These are phyloP conservation scores for Myxozyma kluyveri DNA, from an alignment of 805 yeast species.

Conservation along the genomic window DNA sequence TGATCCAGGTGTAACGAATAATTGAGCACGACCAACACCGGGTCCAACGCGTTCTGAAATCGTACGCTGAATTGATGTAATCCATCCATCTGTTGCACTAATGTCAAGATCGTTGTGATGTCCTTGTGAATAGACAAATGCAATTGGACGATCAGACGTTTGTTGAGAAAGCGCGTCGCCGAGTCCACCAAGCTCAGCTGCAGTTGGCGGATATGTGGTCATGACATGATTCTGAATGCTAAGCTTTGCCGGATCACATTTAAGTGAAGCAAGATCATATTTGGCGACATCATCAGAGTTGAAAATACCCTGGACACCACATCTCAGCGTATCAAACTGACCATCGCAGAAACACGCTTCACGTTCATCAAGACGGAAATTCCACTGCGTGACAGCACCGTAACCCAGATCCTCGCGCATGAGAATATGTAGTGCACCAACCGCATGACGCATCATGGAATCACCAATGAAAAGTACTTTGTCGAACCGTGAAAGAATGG, in stretches of 20 bases:
- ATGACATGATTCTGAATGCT: conserved; percentile 28
- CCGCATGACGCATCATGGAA: conserved; percentile 30
- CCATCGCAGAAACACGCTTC: conserved; percentile 29
- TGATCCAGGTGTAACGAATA: conserved; percentile 29
- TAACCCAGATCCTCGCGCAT: conserved; percentile 29
- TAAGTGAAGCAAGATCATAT: conserved; percentile 19
- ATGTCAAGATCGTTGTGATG: conserved; percentile 27
- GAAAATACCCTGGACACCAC: conserved; percentile 30
- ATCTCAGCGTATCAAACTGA: conserved; percentile 27
- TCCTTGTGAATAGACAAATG: conserved; percentile 27
- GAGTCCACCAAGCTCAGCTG: conserved; percentile 21
- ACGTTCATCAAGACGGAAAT: conserved; percentile 24
- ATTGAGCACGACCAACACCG: conserved; percentile 18
- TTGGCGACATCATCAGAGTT: conserved; percentile 28
- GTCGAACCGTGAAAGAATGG: conserved; percentile 21
- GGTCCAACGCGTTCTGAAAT: conserved; percentile 20
- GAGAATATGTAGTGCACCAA: conserved; percentile 27
- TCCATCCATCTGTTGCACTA: conserved; percentile 25
- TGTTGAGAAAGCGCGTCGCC: conserved; percentile 19
- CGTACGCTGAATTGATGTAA: conserved; percentile 26
- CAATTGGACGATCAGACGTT: conserved; percentile 14
- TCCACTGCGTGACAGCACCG: conserved; percentile 30
- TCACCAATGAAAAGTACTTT: conserved; percentile 25
- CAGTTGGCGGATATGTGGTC: conserved; percentile 27
- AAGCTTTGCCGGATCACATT: conserved; percentile 20